Conservation (phyloP, 2,329 filamentous ascomycete species). For the Furcasterigmium sp. region DNA sequence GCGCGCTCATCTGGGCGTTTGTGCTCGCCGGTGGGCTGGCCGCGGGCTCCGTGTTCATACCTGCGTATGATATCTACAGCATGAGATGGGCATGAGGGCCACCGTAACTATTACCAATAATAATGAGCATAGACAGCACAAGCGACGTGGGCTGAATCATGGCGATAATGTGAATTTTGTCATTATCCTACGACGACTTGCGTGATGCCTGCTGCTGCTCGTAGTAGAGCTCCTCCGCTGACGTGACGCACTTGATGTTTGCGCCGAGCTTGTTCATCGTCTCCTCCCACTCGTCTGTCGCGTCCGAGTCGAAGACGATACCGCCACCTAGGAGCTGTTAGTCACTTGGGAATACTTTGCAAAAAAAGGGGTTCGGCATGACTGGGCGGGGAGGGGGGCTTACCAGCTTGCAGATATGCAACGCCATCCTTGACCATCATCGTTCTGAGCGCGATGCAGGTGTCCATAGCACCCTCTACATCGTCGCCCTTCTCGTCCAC, state of each 20-base stretch:
- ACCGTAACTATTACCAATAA: not conserved
- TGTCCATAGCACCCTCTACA: slow-evolving; percentile 86
- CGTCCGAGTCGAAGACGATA: slow-evolving; percentile 91
- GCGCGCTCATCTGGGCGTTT: slow-evolving; percentile 19
- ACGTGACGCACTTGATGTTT: slow-evolving; percentile 82
- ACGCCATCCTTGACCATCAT: slow-evolving; percentile 92
- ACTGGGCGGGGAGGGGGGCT: slow-evolving; percentile 21
- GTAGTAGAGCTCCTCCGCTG: slow-evolving; percentile 66
- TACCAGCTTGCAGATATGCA: slow-evolving; percentile 80
- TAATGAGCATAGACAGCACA: not conserved
- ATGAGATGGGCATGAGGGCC: slow-evolving; percentile 1
- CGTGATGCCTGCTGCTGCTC: slow-evolving; percentile 17
- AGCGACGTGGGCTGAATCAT: too few relatives aligned
- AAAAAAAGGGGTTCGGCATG: too few relatives aligned
- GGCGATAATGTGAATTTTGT: not conserved
- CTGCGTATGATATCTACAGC: slow-evolving; percentile 8
- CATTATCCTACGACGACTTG: slow-evolving; percentile 4
- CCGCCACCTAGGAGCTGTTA: slow-evolving; percentile 56
- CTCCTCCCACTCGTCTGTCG: slow-evolving; percentile 90
- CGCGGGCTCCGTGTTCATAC: slow-evolving; percentile 14
- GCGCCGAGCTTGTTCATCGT: slow-evolving; percentile 90
- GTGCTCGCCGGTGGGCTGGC: slow-evolving; percentile 16
- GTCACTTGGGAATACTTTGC: not conserved
- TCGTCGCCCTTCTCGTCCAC: slow-evolving; percentile 59
- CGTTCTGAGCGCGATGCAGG: slow-evolving; percentile 73